Evolutionary conservation across 2,329 filamentous ascomycete species (phyloP).

Genomic region (Colletotrichum higginsianum): DNA sequence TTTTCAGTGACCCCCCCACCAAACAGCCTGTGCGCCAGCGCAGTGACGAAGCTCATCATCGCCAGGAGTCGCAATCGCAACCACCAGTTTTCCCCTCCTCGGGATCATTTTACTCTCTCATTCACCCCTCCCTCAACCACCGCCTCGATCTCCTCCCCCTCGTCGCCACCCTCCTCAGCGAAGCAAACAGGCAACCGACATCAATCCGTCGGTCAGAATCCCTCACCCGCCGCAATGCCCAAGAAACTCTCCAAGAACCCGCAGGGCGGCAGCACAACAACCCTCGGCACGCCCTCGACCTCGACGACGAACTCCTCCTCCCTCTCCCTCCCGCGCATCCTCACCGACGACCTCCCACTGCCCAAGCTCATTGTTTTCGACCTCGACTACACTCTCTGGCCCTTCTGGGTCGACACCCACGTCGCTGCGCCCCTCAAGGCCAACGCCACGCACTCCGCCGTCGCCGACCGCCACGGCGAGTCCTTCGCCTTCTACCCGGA

Average conservation of each 20-base stretch:
- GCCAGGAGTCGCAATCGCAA: conserved; percentile 11
- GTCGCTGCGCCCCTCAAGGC: conserved; percentile 79
- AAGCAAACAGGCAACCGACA: background rate
- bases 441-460: conserved; percentile 57
- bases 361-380: conserved; percentile 93
- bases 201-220: too few relatives aligned
- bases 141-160: background rate
- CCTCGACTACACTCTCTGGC: conserved; percentile 98
- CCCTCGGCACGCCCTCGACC: conserved; percentile 45
- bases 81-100: conserved; percentile 21
- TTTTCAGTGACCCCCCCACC: background rate
- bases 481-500: conserved; percentile 79
- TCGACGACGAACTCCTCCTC: conserved; percentile 45
- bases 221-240: conserved; percentile 46
- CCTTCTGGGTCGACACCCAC: conserved; percentile 98
- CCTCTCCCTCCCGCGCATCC: conserved; percentile 56
- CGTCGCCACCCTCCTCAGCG: background rate
- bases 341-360: conserved; percentile 75
- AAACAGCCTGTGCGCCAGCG: too few relatives aligned
- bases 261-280: conserved; percentile 44
- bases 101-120: background rate
- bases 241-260: conserved; percentile 51
- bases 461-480: conserved; percentile 73
- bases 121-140: background rate
- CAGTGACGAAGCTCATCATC: conserved; percentile 17